A percentile compares a stretch with the other conserved stretches of the same genome.
Conservation (phyloP, 2,329 filamentous ascomycete genomes). For the Fusarium cyanostomum region DNA sequence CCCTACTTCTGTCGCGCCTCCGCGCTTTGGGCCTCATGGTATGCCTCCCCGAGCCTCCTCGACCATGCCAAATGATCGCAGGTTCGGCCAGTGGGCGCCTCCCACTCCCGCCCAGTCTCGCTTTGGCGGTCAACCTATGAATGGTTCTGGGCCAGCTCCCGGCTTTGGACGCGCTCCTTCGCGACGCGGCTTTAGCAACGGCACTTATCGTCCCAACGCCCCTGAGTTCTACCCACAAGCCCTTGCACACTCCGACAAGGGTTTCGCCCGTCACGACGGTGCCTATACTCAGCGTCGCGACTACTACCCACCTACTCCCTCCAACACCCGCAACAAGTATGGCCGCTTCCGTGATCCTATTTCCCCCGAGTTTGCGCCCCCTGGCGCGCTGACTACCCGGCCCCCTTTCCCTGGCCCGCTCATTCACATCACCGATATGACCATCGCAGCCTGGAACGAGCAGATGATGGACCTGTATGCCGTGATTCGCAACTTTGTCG, state of each 20-base stretch:
- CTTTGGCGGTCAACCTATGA: conserved; percentile 20
- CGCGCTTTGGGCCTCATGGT: conserved; percentile 46
- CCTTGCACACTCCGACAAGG: conserved; percentile 35
- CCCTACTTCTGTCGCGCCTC: conserved; percentile 33
- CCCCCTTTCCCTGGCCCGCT: conserved; percentile 39
- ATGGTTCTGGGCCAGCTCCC: conserved; percentile 12
- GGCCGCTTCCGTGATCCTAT: conserved; percentile 44
- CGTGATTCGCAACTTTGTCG: conserved; percentile 50
- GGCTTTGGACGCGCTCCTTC: conserved; percentile 36
- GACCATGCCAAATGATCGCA: conserved; percentile 39
- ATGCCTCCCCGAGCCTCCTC: conserved; percentile 44
- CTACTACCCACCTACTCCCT: conserved; percentile 46
- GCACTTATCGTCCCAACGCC: conserved; percentile 46
- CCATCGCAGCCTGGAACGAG: conserved; percentile 48
- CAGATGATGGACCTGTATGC: conserved; percentile 51
- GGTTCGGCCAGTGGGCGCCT: conserved; percentile 37
- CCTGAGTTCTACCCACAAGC: conserved; percentile 47
- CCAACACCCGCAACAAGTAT: conserved; percentile 42
- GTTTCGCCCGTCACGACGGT: conserved; percentile 26
- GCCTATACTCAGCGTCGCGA: conserved; percentile 39
- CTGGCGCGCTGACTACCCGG: conserved; percentile 32
- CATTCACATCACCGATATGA: conserved; percentile 50
- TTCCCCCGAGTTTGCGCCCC: conserved; percentile 29
- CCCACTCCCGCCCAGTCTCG: conserved; percentile 33
- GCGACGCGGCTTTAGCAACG: conserved; percentile 45